Evolutionary conservation across 305 asterid species (phyloP).

Genomic region (Solanum chacoense): DNA sequence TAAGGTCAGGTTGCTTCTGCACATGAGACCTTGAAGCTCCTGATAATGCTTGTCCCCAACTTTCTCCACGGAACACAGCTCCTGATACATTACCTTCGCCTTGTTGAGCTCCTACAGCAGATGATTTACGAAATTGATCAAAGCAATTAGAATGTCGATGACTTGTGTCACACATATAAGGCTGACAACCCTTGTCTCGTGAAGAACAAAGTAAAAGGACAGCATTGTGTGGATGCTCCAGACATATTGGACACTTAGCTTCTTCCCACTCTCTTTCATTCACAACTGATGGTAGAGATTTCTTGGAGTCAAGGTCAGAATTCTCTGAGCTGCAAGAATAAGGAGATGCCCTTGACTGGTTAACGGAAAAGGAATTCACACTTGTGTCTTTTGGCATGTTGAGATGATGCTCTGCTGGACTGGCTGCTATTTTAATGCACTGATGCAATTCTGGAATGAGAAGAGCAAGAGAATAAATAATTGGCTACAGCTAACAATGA

Average conservation of each 20-base stretch:
- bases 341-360: slow-evolving; percentile 43
- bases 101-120: slow-evolving; percentile 6
- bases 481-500: neutral
- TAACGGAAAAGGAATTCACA: slow-evolving; percentile 32
- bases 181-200: slow-evolving; percentile 59
- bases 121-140: slow-evolving; percentile 49
- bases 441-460: slow-evolving; percentile 7
- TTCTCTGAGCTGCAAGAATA: slow-evolving; percentile 36
- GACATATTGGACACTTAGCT: slow-evolving; percentile 60
- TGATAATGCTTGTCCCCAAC: neutral
- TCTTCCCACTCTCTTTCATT: slow-evolving; percentile 63
- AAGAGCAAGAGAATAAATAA: neutral
- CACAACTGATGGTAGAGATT: slow-evolving; percentile 21
- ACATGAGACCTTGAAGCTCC: neutral
- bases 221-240: slow-evolving; percentile 80
- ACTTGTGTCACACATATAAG: slow-evolving; percentile 77
- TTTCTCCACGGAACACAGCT: neutral
- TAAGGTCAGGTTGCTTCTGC: slow-evolving; percentile 10
- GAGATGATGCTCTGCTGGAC: neutral
- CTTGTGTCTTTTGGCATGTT: slow-evolving; percentile 66
- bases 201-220: slow-evolving; percentile 59
- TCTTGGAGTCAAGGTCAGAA: slow-evolving; percentile 12
- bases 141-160: slow-evolving; percentile 68
- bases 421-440: neutral
- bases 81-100: neutral